A percentile compares a stretch with the other conserved stretches of the same genome.
Evolutionary conservation across 2,329 filamentous ascomycete genomes (phyloP).

Genomic region (Endoconidiophora polonica): DNA sequence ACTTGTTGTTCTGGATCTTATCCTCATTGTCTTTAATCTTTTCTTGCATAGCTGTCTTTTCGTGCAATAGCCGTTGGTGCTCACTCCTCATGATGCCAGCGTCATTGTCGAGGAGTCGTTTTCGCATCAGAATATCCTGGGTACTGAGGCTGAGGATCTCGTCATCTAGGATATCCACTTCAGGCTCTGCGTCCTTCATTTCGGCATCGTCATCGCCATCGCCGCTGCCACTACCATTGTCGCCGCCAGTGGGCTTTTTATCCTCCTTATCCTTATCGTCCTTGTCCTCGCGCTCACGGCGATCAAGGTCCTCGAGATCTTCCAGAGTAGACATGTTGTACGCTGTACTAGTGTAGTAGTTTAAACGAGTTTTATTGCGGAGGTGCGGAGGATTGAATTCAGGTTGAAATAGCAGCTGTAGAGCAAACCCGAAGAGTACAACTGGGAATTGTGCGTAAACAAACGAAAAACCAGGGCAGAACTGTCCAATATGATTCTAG

Average conservation of each 20-base stretch:
- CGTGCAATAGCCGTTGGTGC: conserved; percentile 80
- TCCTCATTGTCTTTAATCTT: conserved; percentile 99
- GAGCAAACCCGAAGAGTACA: background rate
- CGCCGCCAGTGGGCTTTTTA: conserved; percentile 16
- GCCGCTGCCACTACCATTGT: conserved; percentile 28
- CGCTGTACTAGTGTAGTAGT: conserved; percentile 18
- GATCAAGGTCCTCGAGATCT: conserved; percentile 79
- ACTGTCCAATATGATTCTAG: background rate
- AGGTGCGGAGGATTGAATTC: background rate
- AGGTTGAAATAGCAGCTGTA: background rate
- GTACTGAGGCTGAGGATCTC: conserved; percentile 89
- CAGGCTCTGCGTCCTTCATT: conserved; percentile 73
- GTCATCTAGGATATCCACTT: conserved; percentile 74
- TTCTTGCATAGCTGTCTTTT: conserved; percentile 89
- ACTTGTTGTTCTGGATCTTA: conserved; percentile 99
- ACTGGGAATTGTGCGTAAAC: background rate
- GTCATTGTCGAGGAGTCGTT: conserved; percentile 89
- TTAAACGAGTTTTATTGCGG: background rate
- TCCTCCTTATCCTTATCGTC: conserved; percentile 20
- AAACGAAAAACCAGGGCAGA: background rate
- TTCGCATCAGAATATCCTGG: conserved; percentile 82
- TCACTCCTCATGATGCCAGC: conserved; percentile 98
- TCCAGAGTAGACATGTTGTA: conserved; percentile 67
- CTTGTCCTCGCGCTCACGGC: conserved; percentile 49
- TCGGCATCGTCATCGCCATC: conserved; percentile 61